Conservation (phyloP, 106 monocot species). For the Apostasia ramifera region DNA sequence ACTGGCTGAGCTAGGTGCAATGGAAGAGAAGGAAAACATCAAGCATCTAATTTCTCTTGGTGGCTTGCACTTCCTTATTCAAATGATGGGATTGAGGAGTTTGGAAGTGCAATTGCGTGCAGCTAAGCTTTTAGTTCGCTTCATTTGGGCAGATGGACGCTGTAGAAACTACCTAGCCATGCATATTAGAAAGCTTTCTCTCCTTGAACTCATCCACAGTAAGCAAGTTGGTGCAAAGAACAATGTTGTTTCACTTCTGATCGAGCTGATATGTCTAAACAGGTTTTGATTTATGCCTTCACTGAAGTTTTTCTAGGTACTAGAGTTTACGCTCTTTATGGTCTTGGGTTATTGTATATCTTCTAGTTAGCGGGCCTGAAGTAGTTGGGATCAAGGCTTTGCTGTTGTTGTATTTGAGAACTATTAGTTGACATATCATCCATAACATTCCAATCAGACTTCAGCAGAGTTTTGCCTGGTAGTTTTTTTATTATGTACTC, state of each 20-base stretch:
- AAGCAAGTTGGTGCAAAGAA: constrained; percentile 22
- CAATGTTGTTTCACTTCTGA: constrained; percentile 22
- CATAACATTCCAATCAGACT: too few relatives aligned
- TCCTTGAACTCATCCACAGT: constrained; percentile 37
- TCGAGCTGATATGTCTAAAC: constrained; percentile 40
- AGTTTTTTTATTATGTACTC: too few relatives aligned
- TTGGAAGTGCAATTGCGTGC: constrained; percentile 20
- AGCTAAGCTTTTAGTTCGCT: constrained; percentile 20
- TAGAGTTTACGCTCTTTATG: too few relatives aligned
- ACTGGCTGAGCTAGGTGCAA: constrained; percentile 9
- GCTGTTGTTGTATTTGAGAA: too few relatives aligned
- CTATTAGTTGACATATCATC: too few relatives aligned
- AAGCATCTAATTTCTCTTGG: constrained; percentile 42
- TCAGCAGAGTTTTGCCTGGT: too few relatives aligned
- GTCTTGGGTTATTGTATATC: too few relatives aligned
- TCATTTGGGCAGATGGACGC: constrained; percentile 37
- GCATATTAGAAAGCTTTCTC: constrained; percentile 14
- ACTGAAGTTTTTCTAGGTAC: too few relatives aligned
- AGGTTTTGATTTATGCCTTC: constrained; percentile 15
- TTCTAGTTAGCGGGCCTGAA: too few relatives aligned
- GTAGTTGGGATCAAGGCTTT: too few relatives aligned
- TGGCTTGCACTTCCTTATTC: constrained; percentile 31
- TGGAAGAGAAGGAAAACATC: constrained; percentile 28
- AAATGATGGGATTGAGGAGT: constrained; percentile 20
- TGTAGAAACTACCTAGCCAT: constrained; percentile 39